Conservation (phyloP, 768 basidiomycete genomes). For the Kwoniella mangroviensis region DNA sequence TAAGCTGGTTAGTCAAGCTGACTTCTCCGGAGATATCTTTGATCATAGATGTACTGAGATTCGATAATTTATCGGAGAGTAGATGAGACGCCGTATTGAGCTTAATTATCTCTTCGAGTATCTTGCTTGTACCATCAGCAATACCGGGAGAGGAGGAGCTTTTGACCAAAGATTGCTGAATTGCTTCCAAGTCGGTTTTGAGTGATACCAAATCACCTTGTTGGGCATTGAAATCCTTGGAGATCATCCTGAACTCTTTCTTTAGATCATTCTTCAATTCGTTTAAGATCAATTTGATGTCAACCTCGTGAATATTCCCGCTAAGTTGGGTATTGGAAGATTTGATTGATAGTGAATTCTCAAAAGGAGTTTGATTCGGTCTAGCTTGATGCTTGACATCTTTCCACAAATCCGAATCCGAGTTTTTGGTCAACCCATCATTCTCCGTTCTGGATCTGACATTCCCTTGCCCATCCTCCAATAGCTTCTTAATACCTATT, state of each 20-base stretch:
- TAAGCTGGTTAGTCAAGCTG: slow-evolving; percentile 2
- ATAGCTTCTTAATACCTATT: not conserved
- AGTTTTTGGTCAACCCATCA: not conserved
- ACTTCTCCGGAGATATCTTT: slow-evolving; percentile 4
- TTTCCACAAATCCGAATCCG: not conserved
- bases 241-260: slow-evolving; percentile 11
- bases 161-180: not conserved
- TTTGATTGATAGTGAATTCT: not conserved
- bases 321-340: no score
- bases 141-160: not conserved
- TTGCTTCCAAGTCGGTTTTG: not conserved
- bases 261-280: not conserved
- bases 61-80: not conserved
- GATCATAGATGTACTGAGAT: not conserved
- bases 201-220: not conserved
- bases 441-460: not conserved
- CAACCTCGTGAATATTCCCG: not conserved
- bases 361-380: not conserved
- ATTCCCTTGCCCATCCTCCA: not conserved
- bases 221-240: slow-evolving; percentile 6
- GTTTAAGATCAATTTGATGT: not conserved
- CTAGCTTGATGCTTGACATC: not conserved
- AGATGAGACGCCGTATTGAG: not conserved
- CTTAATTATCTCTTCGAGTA: not conserved
- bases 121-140: not conserved